Evolutionary conservation across 2,329 filamentous ascomycete species (phyloP), one percentile per base, ranked within the genome.

Genomic region (Pseudodiploospora longispora): DNA sequence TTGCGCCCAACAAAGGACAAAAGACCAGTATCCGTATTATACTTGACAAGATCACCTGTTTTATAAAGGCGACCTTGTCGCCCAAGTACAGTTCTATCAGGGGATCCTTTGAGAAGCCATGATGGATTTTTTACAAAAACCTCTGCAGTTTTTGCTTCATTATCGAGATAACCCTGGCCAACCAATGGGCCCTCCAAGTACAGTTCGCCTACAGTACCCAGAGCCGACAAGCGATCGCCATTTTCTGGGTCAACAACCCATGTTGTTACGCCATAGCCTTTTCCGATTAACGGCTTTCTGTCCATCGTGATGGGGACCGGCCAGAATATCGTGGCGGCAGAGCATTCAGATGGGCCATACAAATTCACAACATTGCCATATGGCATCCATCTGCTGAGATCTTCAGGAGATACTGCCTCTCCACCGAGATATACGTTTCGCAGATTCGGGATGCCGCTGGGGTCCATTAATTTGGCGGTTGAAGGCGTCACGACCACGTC

Each of bases 181-280:
- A 34, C 32, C 2, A 34, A 3, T 12, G 32, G 32, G 2, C 32
- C 32, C 3, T 34, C 32, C 3, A 34, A 34, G 12, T 34, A 34
- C 32, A 34, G 12, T 12, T 34, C 32, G 8, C 32, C 32, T 9
- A 34, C 32, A 9, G 32, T 34, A 12, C 32, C 32, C 8, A 34
- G 8, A 12, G 32, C 9, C 12, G 32, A 9, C 12, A 34, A 34
- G 12, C 2, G 32, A 12, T 34, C 30, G 19, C 29, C 33, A 38
- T 47, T 37, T 10, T 27, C 31, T 5, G 38, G 36, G 7, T 51
- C 44, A 27, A 50, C 45, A 33, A 51, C 19, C 49, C 49, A 51
- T 2, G 48, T 48, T 27, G 30, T 45, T 6, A 40, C 31, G 4
- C 42, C 48, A 34, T 40, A 29, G 30, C 45, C 48, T 12, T 9